These are phyloP conservation scores for Aschersonia sp. DNA, from an alignment of 2,329 filamentous ascomycete species.

Conservation along the genomic window DNA sequence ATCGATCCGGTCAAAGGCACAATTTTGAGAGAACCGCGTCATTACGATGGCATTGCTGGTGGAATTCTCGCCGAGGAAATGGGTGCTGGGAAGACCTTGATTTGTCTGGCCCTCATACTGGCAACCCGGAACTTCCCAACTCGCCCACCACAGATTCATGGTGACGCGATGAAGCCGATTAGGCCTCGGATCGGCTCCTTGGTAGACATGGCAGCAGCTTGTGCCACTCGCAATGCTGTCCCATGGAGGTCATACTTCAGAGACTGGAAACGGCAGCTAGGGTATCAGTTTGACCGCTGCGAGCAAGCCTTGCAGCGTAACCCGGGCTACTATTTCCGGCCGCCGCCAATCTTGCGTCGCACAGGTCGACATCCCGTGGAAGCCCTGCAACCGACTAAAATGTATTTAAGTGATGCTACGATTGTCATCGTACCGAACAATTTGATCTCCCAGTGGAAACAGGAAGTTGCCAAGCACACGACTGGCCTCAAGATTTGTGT, in stretches of 20 bases:
- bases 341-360: conserved; percentile 22
- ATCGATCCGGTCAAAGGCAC: conserved; percentile 50
- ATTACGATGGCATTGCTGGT: conserved; percentile 61
- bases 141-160: conserved; percentile 47
- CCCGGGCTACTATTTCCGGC: conserved; percentile 43
- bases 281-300: conserved; percentile 38
- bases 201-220: conserved; percentile 60
- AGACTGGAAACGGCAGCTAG: conserved; percentile 24
- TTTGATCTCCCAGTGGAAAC: conserved; percentile 68
- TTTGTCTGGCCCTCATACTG: conserved; percentile 64
- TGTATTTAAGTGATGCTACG: conserved; percentile 55
- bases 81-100: conserved; percentile 77
- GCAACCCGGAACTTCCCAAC: conserved; percentile 59
- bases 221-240: conserved; percentile 48
- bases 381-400: conserved; percentile 23
- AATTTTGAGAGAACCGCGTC: conserved; percentile 49
- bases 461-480: conserved; percentile 70
- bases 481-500: conserved; percentile 48
- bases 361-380: conserved; percentile 7
- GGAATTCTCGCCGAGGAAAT: conserved; percentile 73
- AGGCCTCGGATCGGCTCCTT: conserved; percentile 43
- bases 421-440: conserved; percentile 75
- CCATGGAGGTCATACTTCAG: conserved; percentile 58
- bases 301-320: conserved; percentile 41
- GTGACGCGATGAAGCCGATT: conserved; percentile 21